A percentile compares a stretch with the other conserved stretches of the same genome.
Evolutionary conservation across 768 basidiomycete genomes (phyloP).

Genomic region (Auricularia heimuer): DNA sequence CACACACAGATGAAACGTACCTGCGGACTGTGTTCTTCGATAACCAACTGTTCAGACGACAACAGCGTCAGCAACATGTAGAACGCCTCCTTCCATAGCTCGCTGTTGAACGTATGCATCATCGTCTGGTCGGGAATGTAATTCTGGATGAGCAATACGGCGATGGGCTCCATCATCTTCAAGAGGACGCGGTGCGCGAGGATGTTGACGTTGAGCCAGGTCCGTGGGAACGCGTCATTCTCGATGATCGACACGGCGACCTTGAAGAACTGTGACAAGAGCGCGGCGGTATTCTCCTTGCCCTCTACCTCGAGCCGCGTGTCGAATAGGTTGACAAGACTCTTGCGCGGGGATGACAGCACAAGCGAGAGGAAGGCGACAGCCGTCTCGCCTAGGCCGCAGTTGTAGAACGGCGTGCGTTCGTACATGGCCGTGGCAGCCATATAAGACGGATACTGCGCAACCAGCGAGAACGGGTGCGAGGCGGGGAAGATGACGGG

Average conservation of each 20-base stretch:
- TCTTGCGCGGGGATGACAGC: conserved; percentile 66
- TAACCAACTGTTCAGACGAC: conserved; percentile 83
- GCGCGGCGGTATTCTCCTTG: conserved; percentile 57
- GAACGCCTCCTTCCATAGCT: conserved; percentile 75
- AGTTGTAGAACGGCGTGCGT: conserved; percentile 51
- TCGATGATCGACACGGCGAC: conserved; percentile 72
- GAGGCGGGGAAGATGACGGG: conserved; percentile 90
- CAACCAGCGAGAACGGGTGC: conserved; percentile 80
- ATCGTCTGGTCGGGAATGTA: conserved; percentile 67
- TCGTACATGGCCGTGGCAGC: conserved; percentile 27
- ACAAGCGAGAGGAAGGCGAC: conserved; percentile 77
- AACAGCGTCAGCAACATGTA: conserved; percentile 75
- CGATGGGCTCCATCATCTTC: conserved; percentile 78
- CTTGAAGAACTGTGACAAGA: conserved; percentile 72
- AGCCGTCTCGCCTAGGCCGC: conserved; percentile 76
- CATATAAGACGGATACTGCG: conserved; percentile 24
- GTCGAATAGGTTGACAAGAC: conserved; percentile 71
- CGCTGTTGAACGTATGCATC: conserved; percentile 58
- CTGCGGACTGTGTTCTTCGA: conserved; percentile 93
- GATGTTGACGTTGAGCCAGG: conserved; percentile 88
- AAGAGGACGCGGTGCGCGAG: conserved; percentile 80
- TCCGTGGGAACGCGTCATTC: conserved; percentile 79
- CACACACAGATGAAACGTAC: conserved; percentile 26
- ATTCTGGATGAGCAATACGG: conserved; percentile 63
- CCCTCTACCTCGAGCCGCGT: conserved; percentile 84